phyloP scores from a whole-genome alignment of 768 basidiomycete species.

The button mushroom (Agaricus bisporus) region DNA sequence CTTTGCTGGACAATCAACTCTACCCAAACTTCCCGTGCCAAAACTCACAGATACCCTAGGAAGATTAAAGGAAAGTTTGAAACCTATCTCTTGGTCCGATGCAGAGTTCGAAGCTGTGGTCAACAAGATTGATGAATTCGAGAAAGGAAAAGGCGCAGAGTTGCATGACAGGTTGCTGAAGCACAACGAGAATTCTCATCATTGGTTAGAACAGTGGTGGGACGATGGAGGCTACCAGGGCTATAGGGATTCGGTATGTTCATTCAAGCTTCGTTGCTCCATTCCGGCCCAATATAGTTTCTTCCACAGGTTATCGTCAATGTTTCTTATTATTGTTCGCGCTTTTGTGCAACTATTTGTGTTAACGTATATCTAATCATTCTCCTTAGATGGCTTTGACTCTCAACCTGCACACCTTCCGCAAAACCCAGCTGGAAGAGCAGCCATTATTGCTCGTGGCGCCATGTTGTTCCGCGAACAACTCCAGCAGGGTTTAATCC shows the following conservation, averaged over 20 bases:
- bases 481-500: slow-evolving; percentile 58
- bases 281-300: not conserved
- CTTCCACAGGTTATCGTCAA: slow-evolving; percentile 65
- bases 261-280: not conserved
- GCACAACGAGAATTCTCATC: slow-evolving; percentile 46
- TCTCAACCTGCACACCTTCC: slow-evolving; percentile 52
- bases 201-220: slow-evolving; percentile 97
- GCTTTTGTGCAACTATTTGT: not conserved
- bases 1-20: slow-evolving; percentile 54
- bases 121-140: slow-evolving; percentile 67
- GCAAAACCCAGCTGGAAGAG: slow-evolving; percentile 55
- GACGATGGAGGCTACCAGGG: slow-evolving; percentile 77
- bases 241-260: slow-evolving; percentile 76
- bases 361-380: slow-evolving; percentile 9
- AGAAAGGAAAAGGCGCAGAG: slow-evolving; percentile 34
- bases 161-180: slow-evolving; percentile 63
- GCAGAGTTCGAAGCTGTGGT: slow-evolving; percentile 50
- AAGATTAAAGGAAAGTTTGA: slow-evolving; percentile 63
- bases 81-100: slow-evolving; percentile 64
- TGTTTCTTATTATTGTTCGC: slow-evolving; percentile 89
- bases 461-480: slow-evolving; percentile 70
- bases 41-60: slow-evolving; percentile 57
- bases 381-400: slow-evolving; percentile 65
- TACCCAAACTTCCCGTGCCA: slow-evolving; percentile 76
- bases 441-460: slow-evolving; percentile 64